A percentile compares a stretch with the other conserved stretches of the same genome.
These are phyloP conservation scores for Sarocladium oryzae DNA, from an alignment of 2,329 filamentous ascomycete genomes.

Conservation along the genomic window DNA sequence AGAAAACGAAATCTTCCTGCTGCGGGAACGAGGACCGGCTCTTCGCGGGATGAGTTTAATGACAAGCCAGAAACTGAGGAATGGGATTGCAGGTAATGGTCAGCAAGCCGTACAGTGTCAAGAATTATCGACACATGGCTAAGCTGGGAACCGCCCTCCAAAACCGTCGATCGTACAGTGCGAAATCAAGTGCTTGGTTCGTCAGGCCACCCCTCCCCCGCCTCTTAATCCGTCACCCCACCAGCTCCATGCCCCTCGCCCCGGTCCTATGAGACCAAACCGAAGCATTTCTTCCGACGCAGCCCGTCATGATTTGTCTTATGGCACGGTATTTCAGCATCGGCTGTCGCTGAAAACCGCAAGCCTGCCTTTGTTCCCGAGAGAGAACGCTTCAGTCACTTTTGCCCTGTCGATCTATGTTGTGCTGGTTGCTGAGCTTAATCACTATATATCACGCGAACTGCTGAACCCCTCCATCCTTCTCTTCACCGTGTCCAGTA, in stretches of 20 bases:
- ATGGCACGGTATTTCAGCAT: background rate
- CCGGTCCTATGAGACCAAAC: background rate
- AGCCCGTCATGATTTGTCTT: background rate
- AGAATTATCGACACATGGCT: background rate
- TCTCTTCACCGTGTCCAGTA: conserved; percentile 13
- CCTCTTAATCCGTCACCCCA: conserved; percentile 7
- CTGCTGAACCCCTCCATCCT: background rate
- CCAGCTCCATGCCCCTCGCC: background rate
- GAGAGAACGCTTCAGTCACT: too few relatives aligned
- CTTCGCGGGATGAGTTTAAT: background rate
- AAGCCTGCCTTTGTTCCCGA: too few relatives aligned
- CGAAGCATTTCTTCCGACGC: background rate
- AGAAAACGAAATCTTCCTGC: too few relatives aligned
- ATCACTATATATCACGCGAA: background rate
- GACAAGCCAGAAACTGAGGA: background rate
- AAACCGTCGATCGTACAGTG: background rate
- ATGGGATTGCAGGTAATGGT: background rate
- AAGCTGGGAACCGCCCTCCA: background rate
- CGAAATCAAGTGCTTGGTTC: background rate
- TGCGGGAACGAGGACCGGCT: background rate
- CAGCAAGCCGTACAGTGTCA: background rate
- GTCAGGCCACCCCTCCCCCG: conserved; percentile 8
- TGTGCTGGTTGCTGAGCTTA: background rate
- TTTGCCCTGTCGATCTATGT: too few relatives aligned
- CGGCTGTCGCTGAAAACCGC: background rate